Evolutionary conservation across 495 filamentous ascomycete genomes (phyloP).

Genomic region (Cercophora scortea): DNA sequence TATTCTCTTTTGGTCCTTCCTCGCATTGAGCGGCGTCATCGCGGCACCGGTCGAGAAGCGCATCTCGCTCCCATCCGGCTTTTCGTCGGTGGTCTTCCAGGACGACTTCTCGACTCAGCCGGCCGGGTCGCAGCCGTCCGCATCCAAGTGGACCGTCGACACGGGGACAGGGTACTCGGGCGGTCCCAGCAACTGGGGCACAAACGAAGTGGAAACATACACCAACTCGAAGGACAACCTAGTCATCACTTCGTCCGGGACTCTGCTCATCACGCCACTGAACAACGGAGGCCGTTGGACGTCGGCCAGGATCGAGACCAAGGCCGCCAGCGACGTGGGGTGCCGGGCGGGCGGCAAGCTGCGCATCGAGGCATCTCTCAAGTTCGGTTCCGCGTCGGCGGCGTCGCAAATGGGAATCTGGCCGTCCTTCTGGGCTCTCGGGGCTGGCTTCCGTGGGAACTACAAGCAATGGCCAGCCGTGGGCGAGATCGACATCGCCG

Average conservation of each 20-base stretch:
- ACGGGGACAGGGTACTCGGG: conserved; percentile 22
- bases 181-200: conserved; percentile 22
- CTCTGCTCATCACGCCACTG: conserved; percentile 14
- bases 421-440: conserved; percentile 43
- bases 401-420: conserved; percentile 37
- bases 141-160: conserved; percentile 16
- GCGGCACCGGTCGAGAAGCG: neutral
- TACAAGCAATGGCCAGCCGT: conserved; percentile 30
- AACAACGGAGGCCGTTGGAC: conserved; percentile 26
- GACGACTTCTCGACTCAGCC: conserved; percentile 10
- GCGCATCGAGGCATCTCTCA: conserved; percentile 29
- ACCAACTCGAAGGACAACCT: conserved; percentile 18
- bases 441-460: conserved; percentile 25
- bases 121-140: conserved; percentile 4
- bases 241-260: conserved; percentile 9
- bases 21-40: neutral
- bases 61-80: conserved; percentile 2
- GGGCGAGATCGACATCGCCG: conserved; percentile 41
- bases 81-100: conserved; percentile 5
- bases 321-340: conserved; percentile 19
- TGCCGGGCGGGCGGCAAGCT: conserved; percentile 26
- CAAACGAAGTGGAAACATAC: conserved; percentile 23
- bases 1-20: neutral
- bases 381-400: conserved; percentile 23
- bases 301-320: conserved; percentile 36